phyloP scores from a whole-genome alignment of 352 stramenopile species.

The Pythium aquatile region DNA sequence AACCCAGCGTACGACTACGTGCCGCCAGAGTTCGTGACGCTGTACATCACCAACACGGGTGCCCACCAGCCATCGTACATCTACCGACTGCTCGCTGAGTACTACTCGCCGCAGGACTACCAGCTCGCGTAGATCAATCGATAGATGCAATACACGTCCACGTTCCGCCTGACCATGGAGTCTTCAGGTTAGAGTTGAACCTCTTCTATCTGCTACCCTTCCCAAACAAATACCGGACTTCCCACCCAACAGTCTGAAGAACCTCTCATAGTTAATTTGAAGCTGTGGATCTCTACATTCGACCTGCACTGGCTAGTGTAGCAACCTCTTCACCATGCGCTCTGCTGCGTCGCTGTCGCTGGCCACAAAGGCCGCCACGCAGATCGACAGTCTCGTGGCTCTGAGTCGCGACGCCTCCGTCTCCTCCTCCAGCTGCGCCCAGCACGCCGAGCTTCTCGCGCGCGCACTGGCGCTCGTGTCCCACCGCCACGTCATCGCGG shows the following conservation, averaged over 20 bases:
- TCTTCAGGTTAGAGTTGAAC: neutral
- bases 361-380: constrained; percentile 8
- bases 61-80: constrained; percentile 99
- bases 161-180: neutral
- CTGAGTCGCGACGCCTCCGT: constrained; percentile 22
- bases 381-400: constrained; percentile 28
- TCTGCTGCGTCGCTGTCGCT: constrained; percentile 21
- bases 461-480: constrained; percentile 27
- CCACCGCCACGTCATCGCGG: constrained; percentile 19
- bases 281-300: neutral
- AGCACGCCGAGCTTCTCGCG: constrained; percentile 27
- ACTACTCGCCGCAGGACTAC: constrained; percentile 97
- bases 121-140: constrained; percentile 53
- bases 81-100: constrained; percentile 97
- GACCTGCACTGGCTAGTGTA: no score
- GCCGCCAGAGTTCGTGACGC: constrained; percentile 94
- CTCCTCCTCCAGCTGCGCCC: constrained; percentile 9
- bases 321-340: constrained; percentile 16
- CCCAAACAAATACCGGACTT: neutral
- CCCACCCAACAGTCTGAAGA: neutral
- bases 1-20: constrained; percentile 98
- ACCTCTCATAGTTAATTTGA: constrained; percentile 2
- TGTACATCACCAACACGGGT: constrained; percentile 98
- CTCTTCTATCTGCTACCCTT: neutral
- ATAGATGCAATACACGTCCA: neutral